phyloP scores from a whole-genome alignment of 208 protist species.

The Wallacemonas collosoma region DNA sequence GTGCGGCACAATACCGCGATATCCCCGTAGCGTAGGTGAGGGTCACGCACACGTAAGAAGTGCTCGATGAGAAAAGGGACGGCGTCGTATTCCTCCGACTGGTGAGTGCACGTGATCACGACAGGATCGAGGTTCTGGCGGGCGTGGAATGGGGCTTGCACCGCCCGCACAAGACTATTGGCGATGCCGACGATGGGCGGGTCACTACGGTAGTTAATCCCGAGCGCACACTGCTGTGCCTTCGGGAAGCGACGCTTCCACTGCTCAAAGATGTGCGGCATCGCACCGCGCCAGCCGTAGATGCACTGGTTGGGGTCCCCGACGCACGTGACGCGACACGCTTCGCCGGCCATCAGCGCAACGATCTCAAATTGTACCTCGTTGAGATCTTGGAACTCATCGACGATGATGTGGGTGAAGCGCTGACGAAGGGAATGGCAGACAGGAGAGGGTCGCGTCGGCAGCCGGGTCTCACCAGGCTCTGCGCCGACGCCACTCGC shows the following conservation, averaged over 20 bases:
- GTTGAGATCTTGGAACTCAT: constrained; percentile 92
- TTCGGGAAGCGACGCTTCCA: constrained; percentile 83
- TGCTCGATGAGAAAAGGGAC: constrained; percentile 51
- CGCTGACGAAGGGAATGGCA: constrained; percentile 40
- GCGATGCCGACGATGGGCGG: constrained; percentile 62
- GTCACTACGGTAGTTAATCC: constrained; percentile 87
- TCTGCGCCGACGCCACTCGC: constrained; percentile 5
- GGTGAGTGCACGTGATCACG: constrained; percentile 40
- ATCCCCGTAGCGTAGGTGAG: constrained; percentile 45
- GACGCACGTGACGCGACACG: constrained; percentile 84
- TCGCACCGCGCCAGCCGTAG: constrained; percentile 86
- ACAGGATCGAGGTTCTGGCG: constrained; percentile 34
- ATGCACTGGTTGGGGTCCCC: constrained; percentile 91
- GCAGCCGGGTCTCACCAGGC: neutral
- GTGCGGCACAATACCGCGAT: constrained; percentile 88
- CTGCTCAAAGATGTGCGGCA: constrained; percentile 56
- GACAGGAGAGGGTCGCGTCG: constrained; percentile 27
- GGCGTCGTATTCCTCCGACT: constrained; percentile 42
- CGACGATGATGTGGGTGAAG: constrained; percentile 87
- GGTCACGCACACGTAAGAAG: constrained; percentile 41
- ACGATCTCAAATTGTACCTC: constrained; percentile 87
- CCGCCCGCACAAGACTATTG: constrained; percentile 52
- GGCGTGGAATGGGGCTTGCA: constrained; percentile 45
- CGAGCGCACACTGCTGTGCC: constrained; percentile 42
- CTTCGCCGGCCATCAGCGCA: constrained; percentile 75